phyloP scores from a whole-genome alignment of 1,284 basidiomycete species.

The Cystobasidium pallidum region DNA sequence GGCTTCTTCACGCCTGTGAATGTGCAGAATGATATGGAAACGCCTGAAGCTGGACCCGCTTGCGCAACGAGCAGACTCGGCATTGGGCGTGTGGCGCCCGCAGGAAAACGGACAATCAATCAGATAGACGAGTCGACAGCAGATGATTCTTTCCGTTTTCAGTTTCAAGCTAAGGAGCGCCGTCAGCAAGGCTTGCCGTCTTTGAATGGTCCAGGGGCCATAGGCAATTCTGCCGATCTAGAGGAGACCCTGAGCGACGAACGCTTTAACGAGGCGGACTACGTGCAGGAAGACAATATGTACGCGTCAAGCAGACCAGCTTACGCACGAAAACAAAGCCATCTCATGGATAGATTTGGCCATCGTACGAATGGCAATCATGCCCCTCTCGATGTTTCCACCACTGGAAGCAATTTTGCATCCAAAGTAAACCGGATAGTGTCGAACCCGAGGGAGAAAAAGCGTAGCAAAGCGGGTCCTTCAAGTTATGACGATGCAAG shows the following conservation, averaged over 20 bases:
- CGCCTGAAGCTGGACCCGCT: conserved; percentile 10
- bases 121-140: conserved; percentile 29
- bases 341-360: background rate
- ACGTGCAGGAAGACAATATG: too few relatives aligned
- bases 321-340: conserved; percentile 3
- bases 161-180: conserved; percentile 1
- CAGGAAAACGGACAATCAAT: conserved; percentile 31
- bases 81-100: conserved; percentile 20
- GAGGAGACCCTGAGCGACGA: conserved; percentile 9
- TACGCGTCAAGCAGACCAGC: background rate
- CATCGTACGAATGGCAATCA: conserved; percentile 3
- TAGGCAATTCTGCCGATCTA: background rate
- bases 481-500: conserved; percentile 30
- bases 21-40: background rate
- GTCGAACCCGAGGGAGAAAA: conserved; percentile 35
- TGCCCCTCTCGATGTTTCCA: background rate
- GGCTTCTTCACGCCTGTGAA: conserved; percentile 41
- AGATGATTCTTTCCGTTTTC: conserved; percentile 25
- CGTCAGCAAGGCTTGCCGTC: background rate
- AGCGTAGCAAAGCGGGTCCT: conserved; percentile 38
- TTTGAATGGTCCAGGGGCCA: background rate
- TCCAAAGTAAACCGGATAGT: conserved; percentile 26
- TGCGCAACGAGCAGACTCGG: background rate
- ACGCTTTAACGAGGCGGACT: background rate
- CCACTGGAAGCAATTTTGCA: conserved; percentile 1